Evolutionary conservation across 768 basidiomycete species (phyloP).

Genomic region (Dacryopinax spathularia): DNA sequence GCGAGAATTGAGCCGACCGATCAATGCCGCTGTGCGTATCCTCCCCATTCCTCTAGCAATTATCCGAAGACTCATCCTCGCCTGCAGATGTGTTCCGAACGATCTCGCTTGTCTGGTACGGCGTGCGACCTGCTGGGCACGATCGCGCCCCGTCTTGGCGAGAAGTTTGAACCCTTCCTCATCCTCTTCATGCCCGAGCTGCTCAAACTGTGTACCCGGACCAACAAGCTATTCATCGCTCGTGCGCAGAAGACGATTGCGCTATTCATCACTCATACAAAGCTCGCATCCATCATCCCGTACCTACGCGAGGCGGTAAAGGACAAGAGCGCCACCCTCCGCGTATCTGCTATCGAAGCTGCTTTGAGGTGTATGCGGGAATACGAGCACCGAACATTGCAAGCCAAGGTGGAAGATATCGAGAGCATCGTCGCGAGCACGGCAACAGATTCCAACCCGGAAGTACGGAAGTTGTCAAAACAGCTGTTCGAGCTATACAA

Average conservation of each 20-base stretch:
- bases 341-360: slow-evolving; percentile 52
- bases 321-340: slow-evolving; percentile 54
- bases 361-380: slow-evolving; percentile 53
- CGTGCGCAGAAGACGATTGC: slow-evolving; percentile 50
- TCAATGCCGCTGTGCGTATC: slow-evolving; percentile 36
- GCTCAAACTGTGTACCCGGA: slow-evolving; percentile 49
- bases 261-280: slow-evolving; percentile 50
- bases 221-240: slow-evolving; percentile 63
- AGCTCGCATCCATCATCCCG: slow-evolving; percentile 47
- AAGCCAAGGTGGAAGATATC: slow-evolving; percentile 36
- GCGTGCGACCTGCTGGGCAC: slow-evolving; percentile 48
- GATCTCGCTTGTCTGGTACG: slow-evolving; percentile 52
- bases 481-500: slow-evolving; percentile 67
- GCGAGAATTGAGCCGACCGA: slow-evolving; percentile 37
- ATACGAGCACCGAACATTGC: slow-evolving; percentile 23
- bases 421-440: slow-evolving; percentile 54
- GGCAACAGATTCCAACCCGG: slow-evolving; percentile 59
- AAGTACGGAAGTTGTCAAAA: slow-evolving; percentile 53
- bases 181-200: slow-evolving; percentile 54
- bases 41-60: background rate
- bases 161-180: slow-evolving; percentile 52
- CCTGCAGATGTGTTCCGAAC: slow-evolving; percentile 42
- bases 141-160: slow-evolving; percentile 41
- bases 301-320: slow-evolving; percentile 44
- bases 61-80: background rate